Percentiles rank a stretch among this genome's conserved stretches.
phyloP scores from a whole-genome alignment of 1,284 basidiomycete genomes.

The Takashimella tepidaria region DNA sequence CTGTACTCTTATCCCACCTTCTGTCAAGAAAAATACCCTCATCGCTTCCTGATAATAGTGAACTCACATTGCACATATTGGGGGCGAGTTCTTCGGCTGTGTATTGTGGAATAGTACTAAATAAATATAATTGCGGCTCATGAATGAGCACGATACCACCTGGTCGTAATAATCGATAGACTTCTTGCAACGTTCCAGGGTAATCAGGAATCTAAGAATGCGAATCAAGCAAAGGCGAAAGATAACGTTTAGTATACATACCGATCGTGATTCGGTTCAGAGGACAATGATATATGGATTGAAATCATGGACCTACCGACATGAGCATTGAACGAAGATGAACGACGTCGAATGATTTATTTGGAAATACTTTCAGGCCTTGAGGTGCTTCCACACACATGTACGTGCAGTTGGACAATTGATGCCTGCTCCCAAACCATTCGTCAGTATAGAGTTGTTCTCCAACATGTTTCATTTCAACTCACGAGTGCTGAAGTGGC shows the following conservation, averaged over 20 bases:
- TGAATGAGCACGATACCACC: slow-evolving; percentile 18
- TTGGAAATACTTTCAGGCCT: slow-evolving; percentile 8
- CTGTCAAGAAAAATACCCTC: too few species aligned
- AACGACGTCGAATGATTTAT: slow-evolving; percentile 17
- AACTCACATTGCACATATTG: background rate
- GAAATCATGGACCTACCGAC: slow-evolving; percentile 6
- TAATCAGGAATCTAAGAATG: slow-evolving; percentile 13
- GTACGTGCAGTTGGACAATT: slow-evolving; percentile 13
- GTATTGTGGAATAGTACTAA: slow-evolving; percentile 8
- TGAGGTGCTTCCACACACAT: slow-evolving; percentile 12
- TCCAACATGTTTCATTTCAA: too few species aligned
- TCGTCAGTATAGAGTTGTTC: too few species aligned
- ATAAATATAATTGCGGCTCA: slow-evolving; percentile 11
- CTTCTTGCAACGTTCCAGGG: slow-evolving; percentile 4
- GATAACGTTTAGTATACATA: too few species aligned
- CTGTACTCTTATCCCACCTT: background rate
- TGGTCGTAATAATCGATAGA: slow-evolving; percentile 14
- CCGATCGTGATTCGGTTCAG: too few species aligned
- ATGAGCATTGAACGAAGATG: slow-evolving; percentile 19
- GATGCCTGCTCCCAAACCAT: too few species aligned
- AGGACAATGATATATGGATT: too few species aligned
- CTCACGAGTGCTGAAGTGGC: slow-evolving; percentile 16
- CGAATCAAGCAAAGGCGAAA: too few species aligned
- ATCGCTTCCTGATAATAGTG: too few species aligned
- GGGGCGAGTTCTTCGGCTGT: slow-evolving; percentile 7